These are phyloP conservation scores for Aspergillus sp. DNA, from an alignment of 2,329 filamentous ascomycete genomes.

Conservation along the genomic window DNA sequence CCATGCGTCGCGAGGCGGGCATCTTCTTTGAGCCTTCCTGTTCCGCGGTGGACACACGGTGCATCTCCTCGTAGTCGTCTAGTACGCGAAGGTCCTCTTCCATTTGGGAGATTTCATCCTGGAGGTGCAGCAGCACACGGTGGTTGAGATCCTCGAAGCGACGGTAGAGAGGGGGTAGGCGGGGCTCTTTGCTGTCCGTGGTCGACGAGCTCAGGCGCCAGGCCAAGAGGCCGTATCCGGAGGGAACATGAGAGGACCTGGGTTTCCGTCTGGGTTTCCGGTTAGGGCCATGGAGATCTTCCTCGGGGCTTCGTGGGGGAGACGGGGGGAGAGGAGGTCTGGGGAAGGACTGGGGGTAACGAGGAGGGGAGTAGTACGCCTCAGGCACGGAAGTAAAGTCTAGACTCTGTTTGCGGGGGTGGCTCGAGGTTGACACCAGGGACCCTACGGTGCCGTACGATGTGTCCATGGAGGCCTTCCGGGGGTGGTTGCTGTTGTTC, in stretches of 20 bases:
- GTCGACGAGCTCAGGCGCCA: conserved; percentile 29
- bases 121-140: conserved; percentile 74
- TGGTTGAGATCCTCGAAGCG: conserved; percentile 81
- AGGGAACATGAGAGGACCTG: conserved; percentile 21
- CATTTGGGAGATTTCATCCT: conserved; percentile 78
- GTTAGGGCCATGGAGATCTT: conserved; percentile 20
- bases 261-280: conserved; percentile 21
- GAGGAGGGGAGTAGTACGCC: conserved; percentile 28
- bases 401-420: conserved; percentile 23
- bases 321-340: conserved; percentile 29
- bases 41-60: conserved; percentile 29
- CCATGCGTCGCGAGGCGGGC: conserved; percentile 40
- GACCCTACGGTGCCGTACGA: conserved; percentile 14
- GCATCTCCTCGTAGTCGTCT: conserved; percentile 57
- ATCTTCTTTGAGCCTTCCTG: conserved; percentile 30
- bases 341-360: conserved; percentile 17
- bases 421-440: conserved; percentile 18
- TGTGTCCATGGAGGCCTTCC: conserved; percentile 20
- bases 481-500: conserved; percentile 16
- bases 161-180: conserved; percentile 66
- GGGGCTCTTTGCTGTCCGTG: conserved; percentile 22
- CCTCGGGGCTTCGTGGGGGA: conserved; percentile 32
- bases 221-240: conserved; percentile 36
- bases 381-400: conserved; percentile 31
- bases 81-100: conserved; percentile 72